These are phyloP conservation scores for Chalaropsis thielavioides DNA, from an alignment of 2,329 filamentous ascomycete genomes.

Conservation along the genomic window DNA sequence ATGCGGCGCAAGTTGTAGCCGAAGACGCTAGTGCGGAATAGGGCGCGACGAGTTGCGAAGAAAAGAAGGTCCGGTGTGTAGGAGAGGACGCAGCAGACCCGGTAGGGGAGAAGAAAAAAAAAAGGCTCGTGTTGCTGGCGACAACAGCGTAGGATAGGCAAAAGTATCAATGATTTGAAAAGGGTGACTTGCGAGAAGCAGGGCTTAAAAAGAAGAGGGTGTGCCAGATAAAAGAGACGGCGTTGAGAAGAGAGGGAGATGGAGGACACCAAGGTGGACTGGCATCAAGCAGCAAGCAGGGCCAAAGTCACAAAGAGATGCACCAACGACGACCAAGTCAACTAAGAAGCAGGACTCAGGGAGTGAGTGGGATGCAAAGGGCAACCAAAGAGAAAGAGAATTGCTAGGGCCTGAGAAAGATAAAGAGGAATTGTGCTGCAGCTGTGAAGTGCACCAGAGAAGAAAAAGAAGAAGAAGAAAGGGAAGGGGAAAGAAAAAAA, in stretches of 20 bases:
- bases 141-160: background rate
- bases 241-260: background rate
- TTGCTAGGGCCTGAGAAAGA: conserved; percentile 13
- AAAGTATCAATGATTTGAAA: background rate
- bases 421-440: conserved; percentile 17
- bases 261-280: background rate
- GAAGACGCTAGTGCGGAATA: background rate
- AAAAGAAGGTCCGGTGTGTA: background rate
- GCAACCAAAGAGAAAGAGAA: background rate
- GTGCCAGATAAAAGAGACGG: background rate
- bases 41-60: background rate
- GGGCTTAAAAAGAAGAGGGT: background rate
- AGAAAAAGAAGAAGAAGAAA: conserved; percentile 21
- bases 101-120: background rate
- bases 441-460: conserved; percentile 19
- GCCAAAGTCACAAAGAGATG: background rate
- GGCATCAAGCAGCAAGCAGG: background rate
- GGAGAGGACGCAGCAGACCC: no score
- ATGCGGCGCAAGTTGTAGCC: background rate
- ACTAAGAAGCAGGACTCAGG: background rate
- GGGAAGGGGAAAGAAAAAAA: conserved; percentile 23
- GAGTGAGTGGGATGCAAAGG: background rate
- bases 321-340: background rate
- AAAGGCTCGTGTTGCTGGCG: background rate
- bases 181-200: background rate